Evolutionary conservation across 139 green algal species (phyloP).

Genomic region (Eudorina sp.): DNA sequence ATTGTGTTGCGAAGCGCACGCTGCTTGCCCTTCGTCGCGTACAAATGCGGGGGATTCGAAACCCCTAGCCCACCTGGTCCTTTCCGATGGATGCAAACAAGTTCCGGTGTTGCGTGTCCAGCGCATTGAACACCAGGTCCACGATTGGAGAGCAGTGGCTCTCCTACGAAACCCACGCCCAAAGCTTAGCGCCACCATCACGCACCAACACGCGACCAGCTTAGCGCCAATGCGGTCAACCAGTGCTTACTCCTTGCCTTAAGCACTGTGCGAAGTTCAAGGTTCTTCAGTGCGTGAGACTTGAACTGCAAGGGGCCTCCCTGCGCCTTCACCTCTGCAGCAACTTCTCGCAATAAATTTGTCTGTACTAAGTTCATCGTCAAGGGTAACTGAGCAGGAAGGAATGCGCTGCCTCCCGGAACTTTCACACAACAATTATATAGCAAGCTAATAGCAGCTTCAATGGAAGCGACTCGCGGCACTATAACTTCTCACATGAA

Average conservation of each 20-base stretch:
- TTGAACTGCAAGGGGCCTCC: conserved; percentile 19
- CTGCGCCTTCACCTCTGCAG: not conserved
- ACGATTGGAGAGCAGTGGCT: conserved; percentile 67
- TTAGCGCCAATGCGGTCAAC: too few relatives aligned
- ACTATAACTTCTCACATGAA: too few relatives aligned
- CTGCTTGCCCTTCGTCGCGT: too few relatives aligned
- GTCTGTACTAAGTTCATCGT: conserved; percentile 41
- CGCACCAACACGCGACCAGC: too few relatives aligned
- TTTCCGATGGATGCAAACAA: conserved; percentile 75
- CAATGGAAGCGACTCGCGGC: too few relatives aligned
- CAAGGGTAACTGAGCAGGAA: too few relatives aligned
- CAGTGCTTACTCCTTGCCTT: conserved; percentile 31
- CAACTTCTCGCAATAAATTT: conserved; percentile 13
- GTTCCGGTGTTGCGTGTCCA: conserved; percentile 46
- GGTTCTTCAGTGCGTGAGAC: conserved; percentile 22
- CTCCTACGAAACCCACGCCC: conserved; percentile 59
- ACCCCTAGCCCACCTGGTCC: conserved; percentile 62
- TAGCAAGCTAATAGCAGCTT: too few relatives aligned
- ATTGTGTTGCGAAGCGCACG: too few relatives aligned
- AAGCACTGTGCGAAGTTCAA: conserved; percentile 32
- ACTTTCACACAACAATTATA: too few relatives aligned
- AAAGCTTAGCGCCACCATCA: too few relatives aligned
- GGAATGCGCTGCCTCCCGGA: too few relatives aligned
- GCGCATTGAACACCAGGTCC: conserved; percentile 62
- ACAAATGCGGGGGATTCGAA: too few relatives aligned